Evolutionary conservation across 192 early-diverging fungal genomes (phyloP).

Genomic region (Coemansia sp.): DNA sequence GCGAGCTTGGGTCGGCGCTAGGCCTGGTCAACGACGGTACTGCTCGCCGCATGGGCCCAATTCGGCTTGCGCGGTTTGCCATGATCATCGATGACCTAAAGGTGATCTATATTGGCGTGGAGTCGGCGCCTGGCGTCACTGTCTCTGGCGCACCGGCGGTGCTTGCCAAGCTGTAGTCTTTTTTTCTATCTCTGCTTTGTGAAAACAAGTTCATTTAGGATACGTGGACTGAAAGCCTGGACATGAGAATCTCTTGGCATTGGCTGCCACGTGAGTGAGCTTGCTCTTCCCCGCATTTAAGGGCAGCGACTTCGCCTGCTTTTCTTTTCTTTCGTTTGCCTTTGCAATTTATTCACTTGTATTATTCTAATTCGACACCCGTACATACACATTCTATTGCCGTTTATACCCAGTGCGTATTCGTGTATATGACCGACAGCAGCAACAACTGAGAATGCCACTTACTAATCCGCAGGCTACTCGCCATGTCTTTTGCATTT

Average conservation of each 20-base stretch:
- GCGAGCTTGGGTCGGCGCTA: conserved; percentile 66
- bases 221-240: background rate
- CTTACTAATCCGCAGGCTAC: background rate
- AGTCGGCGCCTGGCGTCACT: conserved; percentile 60
- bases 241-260: conserved; percentile 4
- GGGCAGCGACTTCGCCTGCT: background rate
- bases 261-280: background rate
- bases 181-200: background rate
- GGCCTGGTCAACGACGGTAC: conserved; percentile 68
- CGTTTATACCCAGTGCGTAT: background rate
- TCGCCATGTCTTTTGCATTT: background rate
- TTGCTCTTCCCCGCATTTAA: background rate
- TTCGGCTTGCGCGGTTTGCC: conserved; percentile 74
- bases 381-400: background rate
- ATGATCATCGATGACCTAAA: conserved; percentile 73
- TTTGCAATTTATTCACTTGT: background rate
- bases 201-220: background rate
- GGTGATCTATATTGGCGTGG: conserved; percentile 77
- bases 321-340: background rate
- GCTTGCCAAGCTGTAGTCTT: conserved; percentile 61
- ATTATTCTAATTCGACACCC: background rate
- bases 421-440: background rate
- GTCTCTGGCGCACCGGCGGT: conserved; percentile 65
- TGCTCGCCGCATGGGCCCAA: conserved; percentile 65
- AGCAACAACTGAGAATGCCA: background rate